Evolutionary conservation across 345 rosid species (phyloP), one percentile per base, ranked within the genome.

Genomic region (Cochlearia excelsa): DNA sequence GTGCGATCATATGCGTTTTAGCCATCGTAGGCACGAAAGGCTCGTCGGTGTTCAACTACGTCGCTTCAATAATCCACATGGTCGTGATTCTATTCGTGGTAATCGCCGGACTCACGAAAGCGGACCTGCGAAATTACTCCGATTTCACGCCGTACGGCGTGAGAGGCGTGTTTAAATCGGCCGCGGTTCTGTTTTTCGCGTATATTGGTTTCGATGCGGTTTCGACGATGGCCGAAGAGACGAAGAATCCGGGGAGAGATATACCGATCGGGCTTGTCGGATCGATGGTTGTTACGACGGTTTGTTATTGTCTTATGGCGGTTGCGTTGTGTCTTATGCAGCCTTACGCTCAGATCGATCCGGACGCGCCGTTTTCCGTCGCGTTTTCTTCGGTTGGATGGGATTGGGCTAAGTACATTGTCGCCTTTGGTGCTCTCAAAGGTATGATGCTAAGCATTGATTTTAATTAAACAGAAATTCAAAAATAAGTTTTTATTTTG

Each of bases 171-270:
- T 88, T 88, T 67, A 74, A 63, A 35, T 78, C 95, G 1, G 63
- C 98, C 0, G 82, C 95, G 1, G 90, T 88, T 37, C 83, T 91
- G 27, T 91, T 82, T 83, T 86, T 91, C 2, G 89, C 96, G 0
- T 91, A 88, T 26, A 70, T 86, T 4, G 98, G 96, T 3, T 91
- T 88, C 2, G 98, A 91, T 35, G 95, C 92, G 0, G 92, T 91
- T 41, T 69, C 98, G 1, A 91, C 98, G 0, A 81, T 88, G 92
- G 98, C 96, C 0, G 98, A 91, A 69, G 98, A 88, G 69, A 86
- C 95, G 1, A 86, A 88, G 57, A 79, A 91, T 65, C 98, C 98
- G 0, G 85, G 81, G 26, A 55, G 68, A n/a, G 88, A 91, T 52
- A 84, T 91, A 43, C 98, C 96, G 0, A 79, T 92, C 8, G 98